These are phyloP conservation scores for Chaetomium sp. DNA, from an alignment of 2,329 filamentous ascomycete species.

Conservation along the genomic window DNA sequence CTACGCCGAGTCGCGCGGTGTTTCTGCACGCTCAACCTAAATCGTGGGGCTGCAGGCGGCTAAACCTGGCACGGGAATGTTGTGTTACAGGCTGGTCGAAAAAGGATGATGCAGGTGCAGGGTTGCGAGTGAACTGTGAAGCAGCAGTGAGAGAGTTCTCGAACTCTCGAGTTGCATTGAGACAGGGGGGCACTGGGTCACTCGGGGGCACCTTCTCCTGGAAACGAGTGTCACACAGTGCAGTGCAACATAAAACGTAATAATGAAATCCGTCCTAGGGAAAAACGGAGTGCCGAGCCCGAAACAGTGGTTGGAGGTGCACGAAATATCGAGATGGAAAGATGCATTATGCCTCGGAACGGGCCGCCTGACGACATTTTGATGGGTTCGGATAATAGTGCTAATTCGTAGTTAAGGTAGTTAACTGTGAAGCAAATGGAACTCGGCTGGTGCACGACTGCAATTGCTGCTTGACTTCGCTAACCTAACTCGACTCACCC, in stretches of 20 bases:
- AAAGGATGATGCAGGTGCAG: slow-evolving; percentile 1
- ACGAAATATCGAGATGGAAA: background rate
- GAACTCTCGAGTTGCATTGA: background rate
- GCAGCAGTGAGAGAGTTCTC: background rate
- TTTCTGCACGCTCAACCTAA: slow-evolving; percentile 2
- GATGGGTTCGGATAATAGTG: too few species aligned
- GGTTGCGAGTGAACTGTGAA: background rate
- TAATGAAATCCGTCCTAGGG: background rate
- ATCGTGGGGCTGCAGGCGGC: slow-evolving; percentile 17
- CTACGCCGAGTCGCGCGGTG: background rate
- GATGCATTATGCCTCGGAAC: background rate
- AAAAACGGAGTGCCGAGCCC: background rate
- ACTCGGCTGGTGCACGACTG: too few species aligned
- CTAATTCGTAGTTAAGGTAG: too few species aligned
- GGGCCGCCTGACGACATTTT: background rate
- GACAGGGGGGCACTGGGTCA: background rate
- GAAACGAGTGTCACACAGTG: background rate
- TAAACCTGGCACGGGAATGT: slow-evolving; percentile 9
- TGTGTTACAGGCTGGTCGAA: slow-evolving; percentile 15
- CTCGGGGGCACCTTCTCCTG: background rate
- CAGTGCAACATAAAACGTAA: background rate
- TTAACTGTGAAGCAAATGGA: too few species aligned
- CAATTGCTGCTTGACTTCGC: too few species aligned
- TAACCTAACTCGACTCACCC: too few species aligned
- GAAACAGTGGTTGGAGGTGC: background rate